Percentiles rank a stretch among this genome's conserved stretches.
phyloP scores from a whole-genome alignment of 1,284 basidiomycete genomes.

The Cutaneotrichosporon dermatis region DNA sequence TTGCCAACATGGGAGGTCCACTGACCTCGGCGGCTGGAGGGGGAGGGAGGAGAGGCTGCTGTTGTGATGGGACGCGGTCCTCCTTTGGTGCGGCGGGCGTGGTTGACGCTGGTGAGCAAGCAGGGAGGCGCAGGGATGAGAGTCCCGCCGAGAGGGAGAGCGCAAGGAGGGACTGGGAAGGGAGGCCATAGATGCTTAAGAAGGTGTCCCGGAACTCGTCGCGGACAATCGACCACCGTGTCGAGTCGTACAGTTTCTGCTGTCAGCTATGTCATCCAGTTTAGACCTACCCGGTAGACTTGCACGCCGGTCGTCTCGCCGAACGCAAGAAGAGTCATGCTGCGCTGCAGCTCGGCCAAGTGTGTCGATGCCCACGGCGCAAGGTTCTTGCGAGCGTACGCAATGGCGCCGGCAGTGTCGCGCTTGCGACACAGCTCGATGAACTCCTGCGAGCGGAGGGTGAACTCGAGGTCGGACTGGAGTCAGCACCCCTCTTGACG shows the following conservation, averaged over 20 bases:
- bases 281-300: conserved; percentile 40
- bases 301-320: conserved; percentile 44
- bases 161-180: conserved; percentile 76
- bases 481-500: neutral
- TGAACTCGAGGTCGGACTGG: conserved; percentile 91
- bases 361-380: conserved; percentile 77
- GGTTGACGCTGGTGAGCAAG: conserved; percentile 33
- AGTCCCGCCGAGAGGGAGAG: conserved; percentile 84
- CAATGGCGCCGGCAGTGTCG: conserved; percentile 72
- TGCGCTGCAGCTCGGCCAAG: conserved; percentile 67
- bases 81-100: neutral
- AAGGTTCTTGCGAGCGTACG: conserved; percentile 77
- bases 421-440: conserved; percentile 77
- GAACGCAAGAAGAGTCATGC: conserved; percentile 71
- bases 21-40: conserved; percentile 10
- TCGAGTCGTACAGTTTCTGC: conserved; percentile 73
- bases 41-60: conserved; percentile 17
- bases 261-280: neutral
- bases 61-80: conserved; percentile 17
- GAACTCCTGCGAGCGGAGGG: conserved; percentile 90
- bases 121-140: conserved; percentile 76
- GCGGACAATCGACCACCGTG: conserved; percentile 69
- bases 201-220: conserved; percentile 76
- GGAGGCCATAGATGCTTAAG: conserved; percentile 76
- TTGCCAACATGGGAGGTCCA: neutral